Percentiles rank a stretch among this genome's conserved stretches.
These are phyloP conservation scores for Candida anutae DNA, from an alignment of 1,139 yeast species.

Conservation along the genomic window DNA sequence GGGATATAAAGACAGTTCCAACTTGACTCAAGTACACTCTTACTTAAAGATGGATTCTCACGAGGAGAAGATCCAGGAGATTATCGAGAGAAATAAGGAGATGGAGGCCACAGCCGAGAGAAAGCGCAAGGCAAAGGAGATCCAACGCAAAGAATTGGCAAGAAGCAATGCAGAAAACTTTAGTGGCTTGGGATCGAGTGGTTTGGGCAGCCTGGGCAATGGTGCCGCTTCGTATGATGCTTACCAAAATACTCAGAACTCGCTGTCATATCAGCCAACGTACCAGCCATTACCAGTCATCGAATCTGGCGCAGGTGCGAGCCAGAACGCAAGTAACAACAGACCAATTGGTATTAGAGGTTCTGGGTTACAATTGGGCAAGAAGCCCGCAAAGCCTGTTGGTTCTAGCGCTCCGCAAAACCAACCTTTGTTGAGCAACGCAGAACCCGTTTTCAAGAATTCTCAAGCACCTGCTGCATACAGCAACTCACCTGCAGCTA, in stretches of 20 bases:
- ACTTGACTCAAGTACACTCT: conserved; percentile 75
- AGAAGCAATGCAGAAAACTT: conserved; percentile 41
- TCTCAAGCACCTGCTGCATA: conserved; percentile 6
- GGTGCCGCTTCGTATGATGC: conserved; percentile 13
- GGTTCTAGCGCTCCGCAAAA: conserved; percentile 14
- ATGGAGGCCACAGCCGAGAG: conserved; percentile 96
- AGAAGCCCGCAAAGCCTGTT: conserved; percentile 36
- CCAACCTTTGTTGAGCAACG: conserved; percentile 36
- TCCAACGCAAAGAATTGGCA: conserved; percentile 80
- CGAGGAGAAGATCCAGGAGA: conserved; percentile 97
- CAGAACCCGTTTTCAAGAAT: conserved; percentile 15
- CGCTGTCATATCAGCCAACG: conserved; percentile 23
- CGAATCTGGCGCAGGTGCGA: conserved; percentile 8
- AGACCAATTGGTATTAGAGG: conserved; percentile 43
- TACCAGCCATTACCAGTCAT: conserved; percentile 29
- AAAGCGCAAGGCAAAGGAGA: conserved; percentile 91
- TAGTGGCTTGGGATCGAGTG: conserved; percentile 8
- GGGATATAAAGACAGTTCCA: conserved; percentile 87
- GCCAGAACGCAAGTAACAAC: conserved; percentile 3
- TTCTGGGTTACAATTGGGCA: conserved; percentile 82
- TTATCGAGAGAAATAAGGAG: conserved; percentile 94
- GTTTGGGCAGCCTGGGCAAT: conserved; percentile 3
- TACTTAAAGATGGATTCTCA: conserved; percentile 97
- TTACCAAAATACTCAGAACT: conserved; percentile 15
- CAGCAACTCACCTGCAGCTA: conserved; percentile 9